Conservation (phyloP, 1,284 basidiomycete genomes). For the Violaceomyces palustris region DNA sequence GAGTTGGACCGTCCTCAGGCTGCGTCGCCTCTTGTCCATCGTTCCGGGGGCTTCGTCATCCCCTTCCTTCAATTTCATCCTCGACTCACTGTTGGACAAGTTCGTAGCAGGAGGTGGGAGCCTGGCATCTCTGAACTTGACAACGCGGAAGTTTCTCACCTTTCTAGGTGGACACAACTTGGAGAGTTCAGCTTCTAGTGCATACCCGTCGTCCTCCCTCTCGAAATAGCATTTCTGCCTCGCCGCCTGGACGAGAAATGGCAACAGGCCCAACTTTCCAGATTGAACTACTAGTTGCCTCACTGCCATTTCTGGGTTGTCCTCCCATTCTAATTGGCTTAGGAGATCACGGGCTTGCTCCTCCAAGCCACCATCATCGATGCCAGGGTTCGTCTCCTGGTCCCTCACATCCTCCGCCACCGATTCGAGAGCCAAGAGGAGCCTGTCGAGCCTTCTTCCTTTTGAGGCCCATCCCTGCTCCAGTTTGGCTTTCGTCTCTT, state of each 20-base stretch:
- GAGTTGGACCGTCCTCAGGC: conserved; percentile 35
- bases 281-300: conserved; percentile 8
- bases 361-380: conserved; percentile 8
- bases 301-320: conserved; percentile 10
- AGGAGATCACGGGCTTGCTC: conserved; percentile 6
- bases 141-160: conserved; percentile 73
- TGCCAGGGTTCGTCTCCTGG: conserved; percentile 12
- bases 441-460: conserved; percentile 14
- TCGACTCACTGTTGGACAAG: neutral
- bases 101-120: conserved; percentile 6
- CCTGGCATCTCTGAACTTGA: conserved; percentile 67
- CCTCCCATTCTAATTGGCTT: conserved; percentile 5
- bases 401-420: conserved; percentile 6
- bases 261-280: conserved; percentile 1
- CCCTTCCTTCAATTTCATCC: neutral
- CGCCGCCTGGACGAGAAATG: conserved; percentile 10
- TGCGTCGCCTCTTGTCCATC: too few relatives aligned
- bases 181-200: conserved; percentile 54
- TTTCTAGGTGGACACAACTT: conserved; percentile 68
- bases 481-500: conserved; percentile 10
- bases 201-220: conserved; percentile 1
- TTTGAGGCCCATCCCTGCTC: conserved; percentile 10
- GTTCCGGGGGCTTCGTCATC: conserved; percentile 23
- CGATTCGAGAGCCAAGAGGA: conserved; percentile 13
- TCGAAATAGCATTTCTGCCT: conserved; percentile 3